Conservation (phyloP, 202 grass and related monocot genomes). For the Schoenoplectus tabernaemontani region DNA sequence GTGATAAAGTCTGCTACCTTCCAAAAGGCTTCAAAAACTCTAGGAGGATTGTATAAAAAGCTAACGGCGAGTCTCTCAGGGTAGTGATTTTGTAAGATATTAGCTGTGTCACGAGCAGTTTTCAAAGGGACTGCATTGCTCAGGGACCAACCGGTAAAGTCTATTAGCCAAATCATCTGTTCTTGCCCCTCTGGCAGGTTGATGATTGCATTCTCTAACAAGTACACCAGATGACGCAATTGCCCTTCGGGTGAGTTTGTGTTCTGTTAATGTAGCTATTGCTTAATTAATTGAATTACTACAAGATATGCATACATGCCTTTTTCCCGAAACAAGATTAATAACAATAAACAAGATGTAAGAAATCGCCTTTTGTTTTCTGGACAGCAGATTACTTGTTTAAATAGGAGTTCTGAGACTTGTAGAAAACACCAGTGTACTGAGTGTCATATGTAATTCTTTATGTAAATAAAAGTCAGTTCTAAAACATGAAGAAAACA, state of each 20-base stretch:
- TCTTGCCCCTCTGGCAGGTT: conserved; percentile 62
- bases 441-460: no score
- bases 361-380: background rate
- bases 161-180: conserved; percentile 93
- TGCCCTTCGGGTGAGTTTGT: conserved; percentile 55
- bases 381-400: background rate
- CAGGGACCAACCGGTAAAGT: conserved; percentile 91
- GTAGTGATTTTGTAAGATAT: conserved; percentile 81
- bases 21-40: conserved; percentile 78
- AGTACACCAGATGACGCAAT: conserved; percentile 58
- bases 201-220: conserved; percentile 75
- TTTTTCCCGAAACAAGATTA: background rate
- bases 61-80: conserved; percentile 62
- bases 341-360: background rate
- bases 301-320: background rate
- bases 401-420: background rate
- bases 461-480: no score
- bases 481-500: no score
- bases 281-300: background rate
- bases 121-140: conserved; percentile 60
- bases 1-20: conserved; percentile 34
- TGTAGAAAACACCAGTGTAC: background rate
- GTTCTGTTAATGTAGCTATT: conserved; percentile 38
- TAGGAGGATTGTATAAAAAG: conserved; percentile 73
- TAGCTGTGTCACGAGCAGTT: conserved; percentile 53